Conservation (phyloP, 371 early-diverging fungal genomes). For the Rhizopus sp. region DNA sequence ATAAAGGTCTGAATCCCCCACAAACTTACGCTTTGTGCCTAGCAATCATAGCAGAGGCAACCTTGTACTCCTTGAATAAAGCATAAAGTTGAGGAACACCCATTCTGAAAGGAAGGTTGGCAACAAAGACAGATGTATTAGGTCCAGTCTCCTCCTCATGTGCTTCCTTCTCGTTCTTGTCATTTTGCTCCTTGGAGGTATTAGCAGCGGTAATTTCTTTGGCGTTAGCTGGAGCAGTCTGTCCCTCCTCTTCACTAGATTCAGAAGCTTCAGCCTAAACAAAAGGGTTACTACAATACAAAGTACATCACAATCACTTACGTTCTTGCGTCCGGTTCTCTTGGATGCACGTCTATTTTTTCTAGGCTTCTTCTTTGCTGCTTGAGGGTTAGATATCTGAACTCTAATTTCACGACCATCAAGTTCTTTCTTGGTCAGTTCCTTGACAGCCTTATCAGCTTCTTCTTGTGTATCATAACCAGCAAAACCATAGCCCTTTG, state of each 20-base stretch:
- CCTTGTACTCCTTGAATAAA: constrained; percentile 81
- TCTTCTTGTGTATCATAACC: constrained; percentile 75
- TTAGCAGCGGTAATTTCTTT: not conserved
- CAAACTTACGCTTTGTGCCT: constrained; percentile 36
- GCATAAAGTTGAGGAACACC: constrained; percentile 72
- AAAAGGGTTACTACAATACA: not conserved
- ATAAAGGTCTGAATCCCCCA: not conserved
- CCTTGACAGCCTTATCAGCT: constrained; percentile 73
- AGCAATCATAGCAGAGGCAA: constrained; percentile 77
- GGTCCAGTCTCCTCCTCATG: constrained; percentile 37
- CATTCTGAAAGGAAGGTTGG: constrained; percentile 89
- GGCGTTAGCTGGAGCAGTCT: constrained; percentile 10
- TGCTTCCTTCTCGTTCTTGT: not conserved
- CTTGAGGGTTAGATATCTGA: constrained; percentile 77
- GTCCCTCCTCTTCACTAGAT: not conserved
- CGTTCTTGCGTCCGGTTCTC: constrained; percentile 7
- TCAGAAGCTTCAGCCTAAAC: not conserved
- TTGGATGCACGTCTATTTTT: not conserved
- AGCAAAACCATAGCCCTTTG: constrained; percentile 87
- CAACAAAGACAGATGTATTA: constrained; percentile 86
- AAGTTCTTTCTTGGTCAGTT: constrained; percentile 73
- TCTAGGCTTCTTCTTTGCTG: constrained; percentile 1
- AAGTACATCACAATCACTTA: constrained; percentile 6
- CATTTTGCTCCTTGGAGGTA: not conserved
- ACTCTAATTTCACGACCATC: constrained; percentile 87